Evolutionary conservation across 1,284 basidiomycete species (phyloP).

Genomic region (Fomitiporia mediterranea): DNA sequence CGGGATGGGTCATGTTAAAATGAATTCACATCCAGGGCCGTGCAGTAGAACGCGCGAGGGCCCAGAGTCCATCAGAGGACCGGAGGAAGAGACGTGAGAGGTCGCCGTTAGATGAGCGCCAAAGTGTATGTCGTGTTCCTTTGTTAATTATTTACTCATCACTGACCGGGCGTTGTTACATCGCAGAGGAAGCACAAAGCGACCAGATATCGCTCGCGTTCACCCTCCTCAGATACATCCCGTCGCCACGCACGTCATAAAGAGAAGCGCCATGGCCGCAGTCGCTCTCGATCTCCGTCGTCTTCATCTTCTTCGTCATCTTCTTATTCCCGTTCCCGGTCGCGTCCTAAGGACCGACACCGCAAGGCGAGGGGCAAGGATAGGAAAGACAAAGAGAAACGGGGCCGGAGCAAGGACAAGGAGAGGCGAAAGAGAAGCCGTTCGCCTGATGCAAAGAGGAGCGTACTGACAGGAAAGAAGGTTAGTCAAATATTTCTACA

Average conservation of each 20-base stretch:
- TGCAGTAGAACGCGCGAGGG: neutral
- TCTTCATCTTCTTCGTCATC: neutral
- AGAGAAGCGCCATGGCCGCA: no score
- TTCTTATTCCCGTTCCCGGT: neutral
- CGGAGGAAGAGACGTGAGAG: neutral
- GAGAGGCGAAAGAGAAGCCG: conserved; percentile 28
- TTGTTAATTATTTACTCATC: neutral
- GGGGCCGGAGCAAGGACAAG: conserved; percentile 22
- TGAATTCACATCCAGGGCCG: neutral
- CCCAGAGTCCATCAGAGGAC: neutral
- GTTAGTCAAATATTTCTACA: conserved; percentile 27
- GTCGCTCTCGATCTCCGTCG: conserved; percentile 4
- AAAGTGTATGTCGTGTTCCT: neutral
- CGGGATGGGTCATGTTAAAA: neutral
- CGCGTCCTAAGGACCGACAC: neutral
- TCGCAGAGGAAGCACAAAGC: neutral
- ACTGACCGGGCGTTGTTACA: neutral
- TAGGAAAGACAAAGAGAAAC: conserved; percentile 33
- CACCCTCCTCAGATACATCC: no score
- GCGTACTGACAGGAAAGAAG: conserved; percentile 53
- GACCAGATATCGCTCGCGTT: neutral
- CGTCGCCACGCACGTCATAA: no score
- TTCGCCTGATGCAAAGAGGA: conserved; percentile 28
- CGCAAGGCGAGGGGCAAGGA: conserved; percentile 28
- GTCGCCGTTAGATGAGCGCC: neutral